Evolutionary conservation across 2,329 filamentous ascomycete species (phyloP).

Genomic region (Fusarium torreyae): DNA sequence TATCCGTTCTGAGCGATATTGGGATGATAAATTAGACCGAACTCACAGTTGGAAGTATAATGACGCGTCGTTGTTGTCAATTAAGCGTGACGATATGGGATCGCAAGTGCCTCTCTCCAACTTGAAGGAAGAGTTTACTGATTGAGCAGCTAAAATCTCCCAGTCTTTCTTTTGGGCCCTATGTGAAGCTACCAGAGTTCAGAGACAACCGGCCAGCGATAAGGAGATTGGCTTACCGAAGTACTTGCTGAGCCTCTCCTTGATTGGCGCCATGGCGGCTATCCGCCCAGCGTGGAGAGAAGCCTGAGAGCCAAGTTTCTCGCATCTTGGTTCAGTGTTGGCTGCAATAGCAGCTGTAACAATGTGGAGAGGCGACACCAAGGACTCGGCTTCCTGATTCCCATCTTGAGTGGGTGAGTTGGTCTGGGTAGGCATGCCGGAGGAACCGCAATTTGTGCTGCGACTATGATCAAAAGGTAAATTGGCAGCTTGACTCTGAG

Average conservation of each 20-base stretch:
- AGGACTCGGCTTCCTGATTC: background rate
- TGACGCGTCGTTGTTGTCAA: slow-evolving; percentile 15
- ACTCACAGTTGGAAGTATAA: slow-evolving; percentile 22
- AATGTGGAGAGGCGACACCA: slow-evolving; percentile 7
- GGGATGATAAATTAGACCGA: no score
- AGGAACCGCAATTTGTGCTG: background rate
- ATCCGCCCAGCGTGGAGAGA: slow-evolving; percentile 23
- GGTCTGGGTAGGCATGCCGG: background rate
- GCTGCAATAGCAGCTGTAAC: slow-evolving; percentile 16
- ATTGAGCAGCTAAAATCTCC: slow-evolving; percentile 14
- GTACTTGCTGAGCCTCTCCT: slow-evolving; percentile 18
- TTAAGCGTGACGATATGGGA: slow-evolving; percentile 17
- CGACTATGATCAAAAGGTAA: background rate
- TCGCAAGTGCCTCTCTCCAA: slow-evolving; percentile 20
- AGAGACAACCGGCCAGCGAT: rapidly evolving
- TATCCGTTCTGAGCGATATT: no score
- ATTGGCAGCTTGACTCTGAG: background rate
- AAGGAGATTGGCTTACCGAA: background rate
- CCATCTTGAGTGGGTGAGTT: slow-evolving; percentile 6
- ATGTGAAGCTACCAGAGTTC: background rate
- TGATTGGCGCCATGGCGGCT: slow-evolving; percentile 26
- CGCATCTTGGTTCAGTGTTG: slow-evolving; percentile 13
- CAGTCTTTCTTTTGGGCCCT: slow-evolving; percentile 25
- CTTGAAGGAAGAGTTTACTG: slow-evolving; percentile 24
- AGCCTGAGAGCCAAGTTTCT: slow-evolving; percentile 21